Evolutionary conservation across 192 early-diverging fungal genomes (phyloP), one percentile per base, ranked within the genome.

Genomic region (Chytriomyces hyalinus): DNA sequence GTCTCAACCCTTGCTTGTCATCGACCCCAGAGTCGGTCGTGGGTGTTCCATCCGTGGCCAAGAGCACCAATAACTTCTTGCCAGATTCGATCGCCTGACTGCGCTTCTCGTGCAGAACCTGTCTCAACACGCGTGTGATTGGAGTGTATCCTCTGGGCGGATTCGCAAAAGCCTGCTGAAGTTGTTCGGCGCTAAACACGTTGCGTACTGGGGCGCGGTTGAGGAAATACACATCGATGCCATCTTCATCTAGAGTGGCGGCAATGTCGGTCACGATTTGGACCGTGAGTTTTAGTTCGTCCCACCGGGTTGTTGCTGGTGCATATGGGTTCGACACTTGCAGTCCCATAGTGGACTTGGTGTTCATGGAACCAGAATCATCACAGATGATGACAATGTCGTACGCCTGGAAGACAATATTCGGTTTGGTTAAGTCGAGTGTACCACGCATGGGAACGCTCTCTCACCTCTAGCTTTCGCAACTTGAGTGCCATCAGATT

Each of bases 301-400:
- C 76, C 76, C 76, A 78, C 10, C 76, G 76, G 13, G 76, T 78
- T 7, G 15, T 10, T 15, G 66, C 47, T 7, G 22, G 47, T 13
- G 66, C 76, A 48, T 60, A 78, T 43, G 76, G 71, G 20, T 73
- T 68, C 13, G 53, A 26, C n/a, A 36, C 44, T 26, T 46, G 28
- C 36, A 73, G 71, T 20, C 44, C 44, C 17, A 9, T 17, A 15
- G 76, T 69, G 3, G 28, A 61, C 7, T 15, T 17, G 13, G 60
- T 73, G 36, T 49, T 73, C 76, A 78, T 78, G 8, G 76, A 78
- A 36, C 76, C 76, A 6, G 76, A 78, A 28, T 78, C 76, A 20
- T 78, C 76, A n/a, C 61, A 59, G 45, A 78, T 78, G 7, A 78
- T 45, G 17, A 74, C 76, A 61, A 78, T 78, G 20, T 78, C 68